Conservation (phyloP, 2,329 filamentous ascomycete species). For the Botrytis deweyae region DNA sequence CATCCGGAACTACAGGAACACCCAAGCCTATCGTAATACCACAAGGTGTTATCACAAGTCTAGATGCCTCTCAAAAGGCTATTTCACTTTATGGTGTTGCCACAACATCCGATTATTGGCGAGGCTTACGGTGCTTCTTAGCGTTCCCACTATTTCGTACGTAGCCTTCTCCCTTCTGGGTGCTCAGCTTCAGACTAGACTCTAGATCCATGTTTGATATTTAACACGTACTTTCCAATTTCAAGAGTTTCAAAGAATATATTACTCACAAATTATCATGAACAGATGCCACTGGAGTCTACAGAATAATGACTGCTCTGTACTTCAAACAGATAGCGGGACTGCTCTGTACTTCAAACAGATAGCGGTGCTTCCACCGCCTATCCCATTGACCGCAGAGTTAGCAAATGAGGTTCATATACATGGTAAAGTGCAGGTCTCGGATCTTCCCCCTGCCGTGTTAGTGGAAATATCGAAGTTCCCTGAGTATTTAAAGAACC, state of each 20-base stretch:
- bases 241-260: neutral
- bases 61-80: constrained; percentile 11
- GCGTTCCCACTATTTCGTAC: constrained; percentile 22
- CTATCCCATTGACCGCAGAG: neutral
- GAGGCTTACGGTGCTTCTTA: neutral
- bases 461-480: constrained; percentile 15
- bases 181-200: neutral
- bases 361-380: constrained; percentile 1
- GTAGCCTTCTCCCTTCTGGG: neutral
- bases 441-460: neutral
- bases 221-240: neutral
- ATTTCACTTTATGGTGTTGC: neutral
- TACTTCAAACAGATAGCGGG: neutral
- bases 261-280: neutral
- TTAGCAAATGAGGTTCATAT: neutral
- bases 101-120: neutral
- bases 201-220: neutral
- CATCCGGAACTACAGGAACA: constrained; percentile 24
- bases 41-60: constrained; percentile 18
- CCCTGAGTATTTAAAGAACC: constrained; percentile 1
- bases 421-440: constrained; percentile 5
- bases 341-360: constrained; percentile 1
- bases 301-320: neutral
- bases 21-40: constrained; percentile 23
- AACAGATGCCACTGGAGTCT: constrained; percentile 11